These are phyloP conservation scores for Geoglossum glabrum DNA, from an alignment of 495 filamentous ascomycete species.

Conservation along the genomic window DNA sequence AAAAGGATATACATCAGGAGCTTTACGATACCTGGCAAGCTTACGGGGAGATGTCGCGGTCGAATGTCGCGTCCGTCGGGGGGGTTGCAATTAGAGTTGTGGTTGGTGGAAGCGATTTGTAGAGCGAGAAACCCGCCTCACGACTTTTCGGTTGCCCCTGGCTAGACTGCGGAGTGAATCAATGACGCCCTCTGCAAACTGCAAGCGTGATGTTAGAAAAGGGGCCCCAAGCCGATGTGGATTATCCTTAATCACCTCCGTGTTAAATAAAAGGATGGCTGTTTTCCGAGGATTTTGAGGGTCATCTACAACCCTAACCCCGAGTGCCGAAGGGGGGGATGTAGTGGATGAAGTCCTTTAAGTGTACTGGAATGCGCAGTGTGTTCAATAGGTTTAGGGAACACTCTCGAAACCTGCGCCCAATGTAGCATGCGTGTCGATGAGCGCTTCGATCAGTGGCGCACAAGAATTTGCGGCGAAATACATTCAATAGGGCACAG, in stretches of 20 bases:
- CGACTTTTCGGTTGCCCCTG: not conserved
- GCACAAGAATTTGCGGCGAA: not conserved
- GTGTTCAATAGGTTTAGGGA: not conserved
- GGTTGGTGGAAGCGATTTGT: constrained; percentile 1
- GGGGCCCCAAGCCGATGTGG: not conserved
- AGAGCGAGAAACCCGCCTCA: constrained; percentile 1
- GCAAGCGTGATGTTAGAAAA: not conserved
- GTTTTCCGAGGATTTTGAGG: not conserved
- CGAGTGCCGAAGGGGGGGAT: not conserved
- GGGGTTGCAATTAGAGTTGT: not conserved
- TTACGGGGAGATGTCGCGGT: not conserved
- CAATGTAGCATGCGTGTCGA: not conserved
- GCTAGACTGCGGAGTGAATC: not conserved
- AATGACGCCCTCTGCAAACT: not conserved
- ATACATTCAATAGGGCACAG: not conserved
- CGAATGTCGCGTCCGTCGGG: not conserved
- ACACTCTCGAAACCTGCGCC: not conserved
- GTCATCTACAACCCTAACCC: not conserved
- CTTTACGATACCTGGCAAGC: not conserved
- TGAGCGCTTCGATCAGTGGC: not conserved
- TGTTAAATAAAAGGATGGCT: not conserved
- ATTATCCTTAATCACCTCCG: not conserved
- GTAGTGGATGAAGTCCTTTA: too few species aligned
- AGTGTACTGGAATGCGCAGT: not conserved
- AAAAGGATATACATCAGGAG: not conserved